Evolutionary conservation across 371 early-diverging fungal genomes (phyloP), one percentile per base, ranked within the genome.

Genomic region (Saksenaea vasiformis): DNA sequence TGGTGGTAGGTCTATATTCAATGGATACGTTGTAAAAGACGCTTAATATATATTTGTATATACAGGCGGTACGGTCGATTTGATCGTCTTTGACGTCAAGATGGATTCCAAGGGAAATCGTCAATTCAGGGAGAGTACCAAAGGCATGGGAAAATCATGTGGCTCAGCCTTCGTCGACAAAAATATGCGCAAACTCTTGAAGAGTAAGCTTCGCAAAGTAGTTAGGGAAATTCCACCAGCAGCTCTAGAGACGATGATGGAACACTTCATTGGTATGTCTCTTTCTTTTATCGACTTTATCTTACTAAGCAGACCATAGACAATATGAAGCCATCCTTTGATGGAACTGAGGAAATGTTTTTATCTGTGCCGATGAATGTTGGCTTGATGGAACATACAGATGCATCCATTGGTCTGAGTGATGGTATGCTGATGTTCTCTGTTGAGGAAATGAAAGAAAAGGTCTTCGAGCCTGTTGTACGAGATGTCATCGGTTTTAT

Each of bases 51-150:
- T 22, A 3, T 34, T 24, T 11, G n/a, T 3, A 62, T 43, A 7
- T 39, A 43, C 64, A 73, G 79, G 85, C 56, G 86, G 87, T 47
- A 87, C 87, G 8, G 84, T 87, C 1, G 87, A 87, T 77, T 66
- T 87, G 64, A 87, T 82, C 51, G 79, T 78, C 0, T 80, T 82
- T 61, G 64, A 61, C 14, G 76, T 82, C n/a, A 70, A 73, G 19
- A 61, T 67, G 58, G 78, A 73, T 39, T 58, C 65, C 0, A 61
- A 64, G 19, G 76, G 80, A 15, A 73, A 71, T 36, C 69, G 80
- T 24, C 75, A 67, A 2, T 73, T 85, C 28, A 69, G 76, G 54
- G 85, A 85, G 56, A 82, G 82, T 51, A 80, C 83, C 60, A 81
- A 83, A 61, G 85, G 85, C 15, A 59, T 79, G 39, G 84, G 86